Percentiles rank a stretch among this genome's conserved stretches.
Conservation (phyloP, 495 filamentous ascomycete genomes). For the Pyronema domesticum region DNA sequence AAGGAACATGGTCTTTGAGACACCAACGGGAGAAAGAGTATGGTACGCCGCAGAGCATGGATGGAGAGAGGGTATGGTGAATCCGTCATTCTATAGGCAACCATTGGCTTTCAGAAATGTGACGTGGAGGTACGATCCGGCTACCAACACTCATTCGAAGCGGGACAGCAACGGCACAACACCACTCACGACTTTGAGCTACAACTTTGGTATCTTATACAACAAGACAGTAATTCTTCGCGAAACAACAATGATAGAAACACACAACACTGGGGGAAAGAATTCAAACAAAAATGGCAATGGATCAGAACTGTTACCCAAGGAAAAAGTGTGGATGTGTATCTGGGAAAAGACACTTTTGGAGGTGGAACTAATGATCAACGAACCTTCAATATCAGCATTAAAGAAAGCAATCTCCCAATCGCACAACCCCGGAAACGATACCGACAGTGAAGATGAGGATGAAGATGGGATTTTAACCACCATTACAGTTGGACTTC, state of each 20-base stretch:
- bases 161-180: neutral
- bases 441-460: neutral
- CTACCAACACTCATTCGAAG: neutral
- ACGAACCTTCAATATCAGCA: constrained; percentile 5
- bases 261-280: constrained; percentile 1
- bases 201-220: constrained; percentile 16
- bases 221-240: constrained; percentile 18
- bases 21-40: neutral
- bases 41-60: constrained; percentile 1
- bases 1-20: neutral
- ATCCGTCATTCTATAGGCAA: constrained; percentile 15
- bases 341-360: constrained; percentile 21
- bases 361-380: constrained; percentile 15
- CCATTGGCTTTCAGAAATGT: constrained; percentile 15
- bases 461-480: neutral
- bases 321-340: constrained; percentile 22
- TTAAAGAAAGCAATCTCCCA: neutral
- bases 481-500: neutral
- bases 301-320: constrained; percentile 4
- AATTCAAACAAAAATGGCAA: constrained; percentile 5
- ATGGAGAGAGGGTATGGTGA: constrained; percentile 20
- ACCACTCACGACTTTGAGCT: constrained; percentile 1
- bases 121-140: neutral
- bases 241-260: constrained; percentile 7
- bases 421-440: neutral